Base-by-base conservation (phyloP, 441 rosid genomes). In the Francoa sonchifolia region DNA sequence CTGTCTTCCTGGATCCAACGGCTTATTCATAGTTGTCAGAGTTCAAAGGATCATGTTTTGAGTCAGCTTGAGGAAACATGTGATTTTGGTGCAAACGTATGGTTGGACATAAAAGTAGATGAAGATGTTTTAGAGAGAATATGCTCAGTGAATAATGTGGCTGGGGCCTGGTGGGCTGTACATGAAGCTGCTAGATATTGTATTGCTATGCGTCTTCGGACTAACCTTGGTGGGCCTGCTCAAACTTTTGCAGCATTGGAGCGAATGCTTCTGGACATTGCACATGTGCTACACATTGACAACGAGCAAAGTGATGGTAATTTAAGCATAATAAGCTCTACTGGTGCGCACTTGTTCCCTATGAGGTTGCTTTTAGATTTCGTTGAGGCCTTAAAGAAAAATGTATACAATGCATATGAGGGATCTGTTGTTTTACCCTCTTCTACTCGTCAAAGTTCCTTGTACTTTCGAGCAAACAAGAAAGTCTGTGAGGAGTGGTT, bases 401-500 rank as follows among this genome's bases (percentile, higher is more conserved):
- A 76, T 65, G 93, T 90, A 21, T 90, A 90, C 65, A 90, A 86
- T 62, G 99, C 96, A 30, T 90, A 86, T 48, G 95, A 80, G 60
- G 99, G 96, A 44, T 77, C 99, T 58, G 83, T 87, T 8, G 77
- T 82, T 63, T 72, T 86, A 61, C 83, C 79, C 37, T 66, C 83
- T 28, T 72, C 68, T 51, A 63, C 69, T 54, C 84, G 77, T 35
- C 95, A 77, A 54, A 90, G 95, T 73, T 74, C 75, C 47, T 53
- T 86, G 57, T 90, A 77, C 66, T 90, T 90, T 54, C 81, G 96
- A 39, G 87, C 99, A 50, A 90, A 90, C 65, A 76, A 68, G 63
- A 90, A 90, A 69, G 99, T 90, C 28, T 90, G 99, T 38, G 96
- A 76, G 71, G 99, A 86, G 65, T 86, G 99, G 99, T 90, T 90